These are phyloP conservation scores for Lactifluus hygrophoroides DNA, from an alignment of 768 basidiomycete genomes.

Conservation along the genomic window DNA sequence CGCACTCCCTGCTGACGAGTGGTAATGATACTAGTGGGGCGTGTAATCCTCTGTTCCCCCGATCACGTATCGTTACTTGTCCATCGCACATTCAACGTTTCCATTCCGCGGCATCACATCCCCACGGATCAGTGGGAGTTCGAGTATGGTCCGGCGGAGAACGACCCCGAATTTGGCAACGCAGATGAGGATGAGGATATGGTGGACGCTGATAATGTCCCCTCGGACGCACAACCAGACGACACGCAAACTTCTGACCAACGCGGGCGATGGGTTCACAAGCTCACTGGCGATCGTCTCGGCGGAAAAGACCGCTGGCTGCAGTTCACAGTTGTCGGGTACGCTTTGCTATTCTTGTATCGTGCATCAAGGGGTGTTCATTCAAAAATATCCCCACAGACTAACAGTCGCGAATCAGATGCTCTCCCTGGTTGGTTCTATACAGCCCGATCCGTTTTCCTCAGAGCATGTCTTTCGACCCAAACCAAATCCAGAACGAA, in stretches of 20 bases:
- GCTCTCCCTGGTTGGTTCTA: constrained; percentile 80
- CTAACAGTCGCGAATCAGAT: constrained; percentile 88
- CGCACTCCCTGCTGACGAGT: constrained; percentile 1
- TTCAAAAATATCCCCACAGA: constrained; percentile 32
- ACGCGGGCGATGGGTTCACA: constrained; percentile 75
- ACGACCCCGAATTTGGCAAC: constrained; percentile 64
- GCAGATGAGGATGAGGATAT: constrained; percentile 22
- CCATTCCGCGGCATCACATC: constrained; percentile 89
- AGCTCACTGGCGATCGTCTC: constrained; percentile 54
- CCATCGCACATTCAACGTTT: constrained; percentile 89
- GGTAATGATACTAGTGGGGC: constrained; percentile 50
- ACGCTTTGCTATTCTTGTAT: constrained; percentile 23
- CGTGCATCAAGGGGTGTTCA: background rate
- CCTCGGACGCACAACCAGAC: constrained; percentile 20
- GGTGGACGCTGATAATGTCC: background rate
- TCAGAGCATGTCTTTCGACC: constrained; percentile 41
- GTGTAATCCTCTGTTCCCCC: constrained; percentile 80
- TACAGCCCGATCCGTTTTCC: constrained; percentile 70
- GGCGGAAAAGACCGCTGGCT: constrained; percentile 61
- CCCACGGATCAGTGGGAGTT: constrained; percentile 75
- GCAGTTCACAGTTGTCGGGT: constrained; percentile 88
- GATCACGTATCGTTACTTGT: constrained; percentile 88
- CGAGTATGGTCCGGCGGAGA: constrained; percentile 76
- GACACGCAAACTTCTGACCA: constrained; percentile 32
- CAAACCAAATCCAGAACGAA: constrained; percentile 22